Conservation (phyloP, 257 asterid species). For the Pogostemon cablin region DNA sequence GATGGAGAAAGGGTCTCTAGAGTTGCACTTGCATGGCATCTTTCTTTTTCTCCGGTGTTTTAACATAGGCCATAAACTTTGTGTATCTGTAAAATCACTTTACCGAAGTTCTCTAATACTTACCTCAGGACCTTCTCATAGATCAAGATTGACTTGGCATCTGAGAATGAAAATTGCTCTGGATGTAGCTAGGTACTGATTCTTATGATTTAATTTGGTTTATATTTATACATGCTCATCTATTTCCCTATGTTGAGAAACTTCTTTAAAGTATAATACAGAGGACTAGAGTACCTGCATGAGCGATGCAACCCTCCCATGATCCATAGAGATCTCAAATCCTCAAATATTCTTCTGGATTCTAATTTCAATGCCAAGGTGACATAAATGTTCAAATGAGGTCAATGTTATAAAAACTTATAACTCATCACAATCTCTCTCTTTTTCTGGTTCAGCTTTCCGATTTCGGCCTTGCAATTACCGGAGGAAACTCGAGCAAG, state of each 20-base stretch:
- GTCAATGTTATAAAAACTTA: neutral
- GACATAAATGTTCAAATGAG: slow-evolving; percentile 22
- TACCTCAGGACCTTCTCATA: slow-evolving; percentile 64
- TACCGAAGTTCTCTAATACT: slow-evolving; percentile 1
- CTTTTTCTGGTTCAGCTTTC: slow-evolving; percentile 61
- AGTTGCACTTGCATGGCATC: slow-evolving; percentile 82
- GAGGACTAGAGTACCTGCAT: slow-evolving; percentile 90
- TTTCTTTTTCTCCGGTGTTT: neutral
- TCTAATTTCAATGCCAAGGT: slow-evolving; percentile 88
- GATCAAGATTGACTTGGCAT: slow-evolving; percentile 80
- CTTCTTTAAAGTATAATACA: slow-evolving; percentile 32
- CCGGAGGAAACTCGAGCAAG: slow-evolving; percentile 63
- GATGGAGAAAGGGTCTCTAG: slow-evolving; percentile 88
- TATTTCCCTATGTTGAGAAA: slow-evolving; percentile 5
- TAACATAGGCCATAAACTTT: neutral
- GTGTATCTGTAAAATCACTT: neutral
- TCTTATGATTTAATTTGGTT: neutral
- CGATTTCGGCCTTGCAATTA: slow-evolving; percentile 84
- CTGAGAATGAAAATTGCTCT: slow-evolving; percentile 89
- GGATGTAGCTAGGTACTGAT: slow-evolving; percentile 81
- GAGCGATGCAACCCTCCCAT: slow-evolving; percentile 86
- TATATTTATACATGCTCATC: neutral
- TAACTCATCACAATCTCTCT: slow-evolving; percentile 13
- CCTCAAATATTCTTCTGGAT: slow-evolving; percentile 86
- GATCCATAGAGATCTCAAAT: slow-evolving; percentile 90